phyloP scores from a whole-genome alignment of 495 filamentous ascomycete genomes.

The Evernia prunastri region DNA sequence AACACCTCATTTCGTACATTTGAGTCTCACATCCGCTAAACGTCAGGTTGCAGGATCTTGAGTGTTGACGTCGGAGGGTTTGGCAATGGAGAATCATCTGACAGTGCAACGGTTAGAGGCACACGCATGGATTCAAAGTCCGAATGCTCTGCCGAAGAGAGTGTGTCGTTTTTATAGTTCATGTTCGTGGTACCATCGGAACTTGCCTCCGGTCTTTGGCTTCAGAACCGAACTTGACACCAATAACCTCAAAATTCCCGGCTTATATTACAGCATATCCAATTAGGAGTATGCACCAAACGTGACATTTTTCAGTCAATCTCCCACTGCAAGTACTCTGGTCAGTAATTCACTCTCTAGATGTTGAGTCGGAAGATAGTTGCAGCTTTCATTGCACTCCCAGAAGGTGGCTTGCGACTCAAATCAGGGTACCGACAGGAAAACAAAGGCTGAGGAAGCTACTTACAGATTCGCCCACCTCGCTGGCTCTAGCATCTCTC shows the following conservation, averaged over 20 bases:
- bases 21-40: not conserved
- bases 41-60: not conserved
- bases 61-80: not conserved
- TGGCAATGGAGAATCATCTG: not conserved
- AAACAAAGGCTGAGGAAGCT: not conserved
- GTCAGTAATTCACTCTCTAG: not conserved
- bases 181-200: slow-evolving; percentile 2
- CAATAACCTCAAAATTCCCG: not conserved
- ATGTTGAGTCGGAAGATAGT: not conserved
- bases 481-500: slow-evolving; percentile 28
- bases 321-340: slow-evolving; percentile 13
- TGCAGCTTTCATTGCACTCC: not conserved
- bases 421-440: not conserved
- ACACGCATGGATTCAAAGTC: not conserved
- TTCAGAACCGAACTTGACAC: not conserved
- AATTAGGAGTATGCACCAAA: not conserved
- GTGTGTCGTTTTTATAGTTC: not conserved
- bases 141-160: not conserved
- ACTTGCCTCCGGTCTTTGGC: not conserved
- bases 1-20: not conserved
- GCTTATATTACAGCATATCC: not conserved
- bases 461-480: slow-evolving; percentile 21
- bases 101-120: not conserved
- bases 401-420: not conserved
- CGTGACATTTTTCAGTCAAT: slow-evolving; percentile 16